These are phyloP conservation scores for Tolypocladium album DNA, from an alignment of 2,329 filamentous ascomycete species.

Conservation along the genomic window DNA sequence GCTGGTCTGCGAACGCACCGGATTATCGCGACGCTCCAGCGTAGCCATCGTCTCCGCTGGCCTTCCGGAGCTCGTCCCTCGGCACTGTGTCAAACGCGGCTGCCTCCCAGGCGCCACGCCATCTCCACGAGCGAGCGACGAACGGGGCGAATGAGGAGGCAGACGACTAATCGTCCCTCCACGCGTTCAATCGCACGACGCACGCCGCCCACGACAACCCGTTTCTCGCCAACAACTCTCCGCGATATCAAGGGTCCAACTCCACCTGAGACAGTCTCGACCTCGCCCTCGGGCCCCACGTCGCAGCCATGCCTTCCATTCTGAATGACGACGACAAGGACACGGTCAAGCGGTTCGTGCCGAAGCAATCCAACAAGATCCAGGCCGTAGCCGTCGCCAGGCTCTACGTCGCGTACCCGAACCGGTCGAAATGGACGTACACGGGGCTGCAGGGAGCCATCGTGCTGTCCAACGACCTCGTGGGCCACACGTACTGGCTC, in stretches of 20 bases:
- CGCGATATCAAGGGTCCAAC: background rate
- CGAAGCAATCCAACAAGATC: slow-evolving; percentile 94
- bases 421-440: slow-evolving; percentile 80
- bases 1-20: background rate
- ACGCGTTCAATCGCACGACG: background rate
- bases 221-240: background rate
- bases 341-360: slow-evolving; percentile 87
- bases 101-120: slow-evolving; percentile 6
- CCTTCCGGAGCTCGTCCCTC: background rate
- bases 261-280: background rate
- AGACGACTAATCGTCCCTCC: background rate
- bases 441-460: slow-evolving; percentile 87
- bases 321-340: slow-evolving; percentile 92
- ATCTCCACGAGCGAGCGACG: background rate
- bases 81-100: background rate
- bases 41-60: background rate
- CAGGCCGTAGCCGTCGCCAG: slow-evolving; percentile 87
- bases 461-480: slow-evolving; percentile 85
- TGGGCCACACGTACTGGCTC: slow-evolving; percentile 93
- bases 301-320: slow-evolving; percentile 47
- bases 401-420: slow-evolving; percentile 86
- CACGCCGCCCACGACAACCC: background rate
- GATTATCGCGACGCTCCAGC: background rate
- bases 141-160: background rate
- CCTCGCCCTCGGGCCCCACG: background rate